These are phyloP conservation scores for Zalaria sp. DNA, from an alignment of 2,329 filamentous ascomycete genomes.

Conservation along the genomic window DNA sequence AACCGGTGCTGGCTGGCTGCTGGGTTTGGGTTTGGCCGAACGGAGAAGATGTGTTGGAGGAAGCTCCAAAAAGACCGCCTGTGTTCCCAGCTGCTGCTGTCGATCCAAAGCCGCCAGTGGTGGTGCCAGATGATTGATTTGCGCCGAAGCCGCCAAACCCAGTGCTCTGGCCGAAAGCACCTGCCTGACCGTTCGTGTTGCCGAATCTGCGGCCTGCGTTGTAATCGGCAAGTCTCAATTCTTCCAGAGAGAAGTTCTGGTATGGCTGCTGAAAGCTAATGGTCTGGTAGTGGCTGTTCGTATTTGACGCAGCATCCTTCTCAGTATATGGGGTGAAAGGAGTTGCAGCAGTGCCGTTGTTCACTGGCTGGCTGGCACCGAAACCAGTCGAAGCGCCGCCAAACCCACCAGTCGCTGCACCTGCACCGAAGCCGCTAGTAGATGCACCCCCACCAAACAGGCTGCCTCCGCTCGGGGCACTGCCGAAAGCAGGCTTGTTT, in stretches of 20 bases:
- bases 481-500: constrained; percentile 42
- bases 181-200: constrained; percentile 64
- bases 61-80: constrained; percentile 17
- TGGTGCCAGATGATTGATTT: constrained; percentile 19
- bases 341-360: constrained; percentile 50
- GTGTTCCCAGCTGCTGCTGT: constrained; percentile 15
- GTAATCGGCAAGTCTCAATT: constrained; percentile 62
- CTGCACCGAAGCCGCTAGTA: constrained; percentile 28
- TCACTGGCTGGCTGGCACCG: constrained; percentile 34
- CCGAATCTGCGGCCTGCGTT: constrained; percentile 72
- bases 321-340: constrained; percentile 57
- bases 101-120: constrained; percentile 27
- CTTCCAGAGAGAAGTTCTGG: constrained; percentile 78
- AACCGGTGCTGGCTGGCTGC: constrained; percentile 14
- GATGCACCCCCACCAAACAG: constrained; percentile 25
- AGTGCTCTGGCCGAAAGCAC: constrained; percentile 62
- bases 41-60: constrained; percentile 19
- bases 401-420: constrained; percentile 21
- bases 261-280: constrained; percentile 68
- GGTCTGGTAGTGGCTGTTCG: constrained; percentile 60
- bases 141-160: constrained; percentile 37
- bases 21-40: constrained; percentile 8
- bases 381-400: constrained; percentile 24
- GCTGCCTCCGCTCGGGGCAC: constrained; percentile 25
- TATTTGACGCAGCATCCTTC: constrained; percentile 51